Evolutionary conservation across 108 stramenopile species (phyloP).

Genomic region (Phaeodactylum tricornutum): DNA sequence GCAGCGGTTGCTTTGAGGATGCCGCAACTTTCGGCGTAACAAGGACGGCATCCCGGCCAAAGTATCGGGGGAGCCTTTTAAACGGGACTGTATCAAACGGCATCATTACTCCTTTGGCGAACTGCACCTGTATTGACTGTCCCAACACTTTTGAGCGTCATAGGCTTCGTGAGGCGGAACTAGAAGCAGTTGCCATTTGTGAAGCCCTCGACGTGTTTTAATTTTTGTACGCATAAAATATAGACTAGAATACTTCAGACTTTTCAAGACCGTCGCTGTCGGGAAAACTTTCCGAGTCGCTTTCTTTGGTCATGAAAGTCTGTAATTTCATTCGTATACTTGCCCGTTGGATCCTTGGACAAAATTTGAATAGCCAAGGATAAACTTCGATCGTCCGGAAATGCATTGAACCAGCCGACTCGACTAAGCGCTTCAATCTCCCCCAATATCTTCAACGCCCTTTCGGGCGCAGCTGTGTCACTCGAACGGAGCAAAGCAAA

Average conservation of each 20-base stretch:
- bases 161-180: conserved; percentile 46
- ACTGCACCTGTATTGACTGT: conserved; percentile 81
- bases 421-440: background rate
- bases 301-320: background rate
- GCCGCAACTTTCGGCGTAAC: conserved; percentile 45
- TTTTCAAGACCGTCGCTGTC: background rate
- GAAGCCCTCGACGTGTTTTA: conserved; percentile 14
- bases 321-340: background rate
- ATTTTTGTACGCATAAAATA: background rate
- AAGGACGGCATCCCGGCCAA: background rate
- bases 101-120: conserved; percentile 52
- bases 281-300: background rate
- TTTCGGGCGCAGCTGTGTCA: background rate
- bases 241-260: background rate
- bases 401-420: background rate
- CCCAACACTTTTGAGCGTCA: conserved; percentile 70
- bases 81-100: background rate
- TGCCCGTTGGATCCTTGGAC: background rate
- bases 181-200: conserved; percentile 51
- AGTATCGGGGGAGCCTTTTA: background rate
- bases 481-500: background rate
- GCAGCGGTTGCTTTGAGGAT: conserved; percentile 66
- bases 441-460: background rate
- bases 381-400: background rate
- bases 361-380: background rate